phyloP scores from a whole-genome alignment of 768 basidiomycete species.

The Suillus discolor region DNA sequence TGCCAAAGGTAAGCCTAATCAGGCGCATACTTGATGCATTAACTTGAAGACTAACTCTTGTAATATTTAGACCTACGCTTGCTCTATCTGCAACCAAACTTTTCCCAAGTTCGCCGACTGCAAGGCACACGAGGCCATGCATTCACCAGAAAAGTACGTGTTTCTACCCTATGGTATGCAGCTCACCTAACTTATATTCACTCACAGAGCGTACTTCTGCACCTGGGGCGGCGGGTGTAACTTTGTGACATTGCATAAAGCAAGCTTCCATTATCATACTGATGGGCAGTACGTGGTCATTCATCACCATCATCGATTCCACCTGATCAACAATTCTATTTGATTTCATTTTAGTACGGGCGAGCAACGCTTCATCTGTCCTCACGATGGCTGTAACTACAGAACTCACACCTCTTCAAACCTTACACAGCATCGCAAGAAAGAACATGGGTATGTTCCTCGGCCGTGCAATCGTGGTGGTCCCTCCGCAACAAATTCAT shows the following conservation, averaged over 20 bases:
- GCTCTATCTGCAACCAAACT: slow-evolving; percentile 16
- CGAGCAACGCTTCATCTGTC: slow-evolving; percentile 13
- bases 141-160: too few relatives aligned
- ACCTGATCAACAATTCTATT: not conserved
- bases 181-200: too few relatives aligned
- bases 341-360: slow-evolving; percentile 21
- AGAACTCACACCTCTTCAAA: slow-evolving; percentile 25
- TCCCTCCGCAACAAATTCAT: too few relatives aligned
- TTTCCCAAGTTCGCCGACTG: slow-evolving; percentile 14
- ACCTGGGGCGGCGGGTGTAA: slow-evolving; percentile 6
- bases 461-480: not conserved
- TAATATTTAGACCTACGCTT: slow-evolving; percentile 15
- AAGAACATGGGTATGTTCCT: slow-evolving; percentile 24
- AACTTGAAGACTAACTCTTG: not conserved
- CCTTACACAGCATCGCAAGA: slow-evolving; percentile 27
- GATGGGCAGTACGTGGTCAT: slow-evolving; percentile 19
- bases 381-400: slow-evolving; percentile 16
- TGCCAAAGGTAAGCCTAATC: not conserved
- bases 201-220: slow-evolving; percentile 16
- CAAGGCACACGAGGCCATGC: too few relatives aligned
- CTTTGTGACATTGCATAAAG: slow-evolving; percentile 5
- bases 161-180: too few relatives aligned
- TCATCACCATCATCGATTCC: too few relatives aligned
- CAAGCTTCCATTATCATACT: slow-evolving; percentile 11
- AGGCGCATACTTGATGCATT: not conserved